phyloP scores from a whole-genome alignment of 2,329 filamentous ascomycete species.

The Penicillium oxalicum region DNA sequence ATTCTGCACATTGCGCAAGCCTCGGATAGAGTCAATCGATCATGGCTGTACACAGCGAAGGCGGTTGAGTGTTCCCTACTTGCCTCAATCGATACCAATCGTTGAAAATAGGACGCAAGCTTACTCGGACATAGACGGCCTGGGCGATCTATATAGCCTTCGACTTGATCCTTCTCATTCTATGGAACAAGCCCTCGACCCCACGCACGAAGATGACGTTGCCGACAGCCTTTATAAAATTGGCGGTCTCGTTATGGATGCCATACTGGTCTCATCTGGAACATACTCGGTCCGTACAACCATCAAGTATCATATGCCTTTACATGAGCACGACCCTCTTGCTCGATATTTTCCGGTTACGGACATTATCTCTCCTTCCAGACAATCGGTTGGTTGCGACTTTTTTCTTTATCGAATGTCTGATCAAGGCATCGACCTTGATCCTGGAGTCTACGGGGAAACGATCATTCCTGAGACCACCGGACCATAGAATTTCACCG shows the following conservation, averaged over 20 bases:
- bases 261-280: slow-evolving; percentile 16
- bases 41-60: slow-evolving; percentile 16
- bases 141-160: slow-evolving; percentile 10
- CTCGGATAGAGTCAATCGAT: slow-evolving; percentile 15
- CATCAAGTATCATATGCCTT: slow-evolving; percentile 13
- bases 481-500: slow-evolving; percentile 10
- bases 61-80: slow-evolving; percentile 4
- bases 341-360: slow-evolving; percentile 14
- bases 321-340: slow-evolving; percentile 9
- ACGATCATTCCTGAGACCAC: slow-evolving; percentile 14
- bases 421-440: slow-evolving; percentile 38
- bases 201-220: slow-evolving; percentile 13
- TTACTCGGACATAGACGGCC: slow-evolving; percentile 1
- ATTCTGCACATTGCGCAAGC: slow-evolving; percentile 6
- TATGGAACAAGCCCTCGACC: slow-evolving; percentile 10
- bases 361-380: slow-evolving; percentile 14
- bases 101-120: background rate
- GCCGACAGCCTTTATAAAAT: slow-evolving; percentile 2
- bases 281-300: slow-evolving; percentile 15
- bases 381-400: slow-evolving; percentile 5
- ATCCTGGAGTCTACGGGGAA: slow-evolving; percentile 43
- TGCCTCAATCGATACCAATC: too few species aligned
- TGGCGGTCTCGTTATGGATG: slow-evolving; percentile 5
- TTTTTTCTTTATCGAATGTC: slow-evolving; percentile 12
- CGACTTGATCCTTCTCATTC: slow-evolving; percentile 7